Conservation (phyloP, 352 stramenopile genomes). For the Aphanomyces invadans region DNA sequence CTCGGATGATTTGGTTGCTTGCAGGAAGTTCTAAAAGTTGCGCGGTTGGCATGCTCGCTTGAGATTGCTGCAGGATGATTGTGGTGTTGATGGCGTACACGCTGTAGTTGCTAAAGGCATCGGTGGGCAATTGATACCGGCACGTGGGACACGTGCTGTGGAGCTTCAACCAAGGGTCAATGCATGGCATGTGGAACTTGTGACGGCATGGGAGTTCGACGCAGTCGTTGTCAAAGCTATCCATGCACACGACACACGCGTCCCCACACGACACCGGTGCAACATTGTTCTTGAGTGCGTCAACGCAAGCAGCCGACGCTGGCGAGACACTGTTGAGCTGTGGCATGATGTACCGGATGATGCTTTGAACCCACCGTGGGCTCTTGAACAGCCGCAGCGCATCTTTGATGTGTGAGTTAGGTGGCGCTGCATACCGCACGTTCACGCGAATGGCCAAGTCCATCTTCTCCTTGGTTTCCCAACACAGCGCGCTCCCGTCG, state of each 20-base stretch:
- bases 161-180: constrained; percentile 82
- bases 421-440: constrained; percentile 74
- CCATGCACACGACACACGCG: constrained; percentile 80
- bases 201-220: constrained; percentile 67
- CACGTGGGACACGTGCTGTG: constrained; percentile 81
- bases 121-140: constrained; percentile 67
- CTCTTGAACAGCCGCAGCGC: constrained; percentile 82
- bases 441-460: constrained; percentile 84
- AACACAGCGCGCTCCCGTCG: neutral
- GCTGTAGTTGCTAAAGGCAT: constrained; percentile 79
- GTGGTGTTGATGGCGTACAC: constrained; percentile 87
- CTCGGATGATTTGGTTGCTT: constrained; percentile 81
- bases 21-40: constrained; percentile 73
- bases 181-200: constrained; percentile 70
- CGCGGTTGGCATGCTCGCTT: constrained; percentile 60
- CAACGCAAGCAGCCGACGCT: constrained; percentile 48
- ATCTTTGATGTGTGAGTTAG: constrained; percentile 84
- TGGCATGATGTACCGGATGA: constrained; percentile 85
- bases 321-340: constrained; percentile 80
- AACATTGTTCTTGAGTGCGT: constrained; percentile 45
- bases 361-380: constrained; percentile 82
- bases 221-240: constrained; percentile 42
- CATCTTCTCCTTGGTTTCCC: constrained; percentile 32
- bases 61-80: constrained; percentile 80
- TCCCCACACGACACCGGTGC: constrained; percentile 26